These are phyloP conservation scores for Acacia acuminata DNA, from an alignment of 306 rosid species.

Conservation along the genomic window DNA sequence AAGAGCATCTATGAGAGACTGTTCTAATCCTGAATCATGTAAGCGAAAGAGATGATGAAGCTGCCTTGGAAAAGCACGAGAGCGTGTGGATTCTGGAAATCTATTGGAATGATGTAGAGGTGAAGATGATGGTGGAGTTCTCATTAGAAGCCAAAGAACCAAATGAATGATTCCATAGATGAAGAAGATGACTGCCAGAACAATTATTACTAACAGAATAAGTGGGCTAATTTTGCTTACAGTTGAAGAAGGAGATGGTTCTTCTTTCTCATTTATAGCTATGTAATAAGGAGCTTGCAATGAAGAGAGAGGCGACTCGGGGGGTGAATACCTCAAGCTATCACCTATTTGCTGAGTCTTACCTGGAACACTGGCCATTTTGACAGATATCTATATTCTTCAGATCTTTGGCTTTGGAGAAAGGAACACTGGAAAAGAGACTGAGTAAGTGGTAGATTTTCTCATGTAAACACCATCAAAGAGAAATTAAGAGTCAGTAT, in stretches of 20 bases:
- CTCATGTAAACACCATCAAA: neutral
- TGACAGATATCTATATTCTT: constrained; percentile 15
- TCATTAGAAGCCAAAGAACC: constrained; percentile 59
- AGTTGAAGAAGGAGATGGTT: constrained; percentile 44
- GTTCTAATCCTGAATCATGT: constrained; percentile 84
- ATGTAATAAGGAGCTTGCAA: constrained; percentile 27
- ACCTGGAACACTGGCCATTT: constrained; percentile 39
- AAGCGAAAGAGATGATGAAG: constrained; percentile 80
- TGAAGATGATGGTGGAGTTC: constrained; percentile 51
- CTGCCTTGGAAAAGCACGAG: constrained; percentile 70
- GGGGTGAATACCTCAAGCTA: constrained; percentile 39
- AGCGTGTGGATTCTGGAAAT: constrained; percentile 46
- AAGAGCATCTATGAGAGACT: constrained; percentile 61
- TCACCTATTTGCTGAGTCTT: constrained; percentile 29
- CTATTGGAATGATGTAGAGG: constrained; percentile 54
- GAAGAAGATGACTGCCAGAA: constrained; percentile 73
- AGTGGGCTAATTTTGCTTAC: constrained; percentile 62
- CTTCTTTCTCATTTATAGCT: constrained; percentile 29
- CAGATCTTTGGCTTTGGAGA: constrained; percentile 7
- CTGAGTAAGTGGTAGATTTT: constrained; percentile 2
- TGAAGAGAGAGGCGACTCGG: constrained; percentile 35
- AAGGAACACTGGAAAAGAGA: neutral
- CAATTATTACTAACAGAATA: constrained; percentile 61
- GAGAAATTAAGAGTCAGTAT: neutral
- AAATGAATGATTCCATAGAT: constrained; percentile 63